Base-by-base conservation (phyloP, 129 eudicot species). In the Ambrosia artemisiifolia region DNA sequence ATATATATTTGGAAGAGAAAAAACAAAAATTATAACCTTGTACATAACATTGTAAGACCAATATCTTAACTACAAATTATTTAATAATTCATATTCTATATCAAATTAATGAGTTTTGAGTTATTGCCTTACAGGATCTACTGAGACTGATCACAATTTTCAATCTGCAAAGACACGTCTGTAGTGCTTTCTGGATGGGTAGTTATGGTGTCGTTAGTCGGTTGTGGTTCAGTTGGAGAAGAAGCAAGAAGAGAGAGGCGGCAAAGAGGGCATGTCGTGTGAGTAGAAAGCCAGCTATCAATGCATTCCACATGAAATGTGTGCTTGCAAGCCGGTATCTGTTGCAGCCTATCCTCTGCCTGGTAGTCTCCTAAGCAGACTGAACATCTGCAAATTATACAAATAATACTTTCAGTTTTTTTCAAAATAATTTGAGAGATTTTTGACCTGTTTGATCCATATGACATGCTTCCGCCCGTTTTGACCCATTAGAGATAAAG, bases 181-280 rank as follows among this genome's bases (percentile, higher is more conserved):
- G 59, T 71, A 11, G 11, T 35, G 55, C 56, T 76, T 38, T 78
- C 83, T 11, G 56, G 61, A 80, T 32, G 28, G 7, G 74, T 50
- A 50, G 75, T 11, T 73, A 24, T 13, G 32, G 16, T 44, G 20
- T 65, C 36, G 38, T 55, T 81, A 12, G 69, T 75, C 72, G 70
- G 78, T 62, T 34, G 42, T 24, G 67, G 83, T 40, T 36, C 67
- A 68, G 59, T 70, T 53, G 80, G 74, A 75, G 80, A 81, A 62
- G 84, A 72, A 73, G 86, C 79, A 38, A 87, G 76, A 67, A 91
- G 86, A 66, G 95, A 91, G 17, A 88, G 82, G 67, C 97, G 95
- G 81, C 97, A 91, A 20, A 91, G 91, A 18, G 97, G 97, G 67
- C 97, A 91, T 48, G 97, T 88, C 34, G 91, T 80, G 83, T 91